These are phyloP conservation scores for Setomelanomma holmii DNA, from an alignment of 2,329 filamentous ascomycete species.

Conservation along the genomic window DNA sequence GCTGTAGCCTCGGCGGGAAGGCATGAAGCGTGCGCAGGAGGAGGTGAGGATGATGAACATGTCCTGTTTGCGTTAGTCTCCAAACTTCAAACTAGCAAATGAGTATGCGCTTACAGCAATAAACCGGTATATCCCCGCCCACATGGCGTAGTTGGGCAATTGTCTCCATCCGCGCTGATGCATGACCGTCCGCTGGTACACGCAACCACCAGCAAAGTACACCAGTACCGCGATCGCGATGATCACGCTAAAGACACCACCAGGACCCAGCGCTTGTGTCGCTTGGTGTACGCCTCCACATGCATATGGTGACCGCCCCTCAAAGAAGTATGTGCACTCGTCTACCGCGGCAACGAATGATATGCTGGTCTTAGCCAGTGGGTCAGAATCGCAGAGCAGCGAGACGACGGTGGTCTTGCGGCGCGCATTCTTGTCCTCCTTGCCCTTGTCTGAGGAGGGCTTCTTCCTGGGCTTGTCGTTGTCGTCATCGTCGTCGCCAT, in stretches of 20 bases:
- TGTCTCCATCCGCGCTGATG: constrained; percentile 96
- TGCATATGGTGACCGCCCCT: constrained; percentile 83
- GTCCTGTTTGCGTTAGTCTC: constrained; percentile 47
- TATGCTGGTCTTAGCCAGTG: constrained; percentile 71
- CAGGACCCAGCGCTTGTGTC: constrained; percentile 68
- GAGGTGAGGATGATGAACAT: constrained; percentile 72
- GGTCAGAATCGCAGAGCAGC: constrained; percentile 89
- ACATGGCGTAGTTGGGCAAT: constrained; percentile 90
- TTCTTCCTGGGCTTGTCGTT: constrained; percentile 46
- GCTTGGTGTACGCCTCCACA: constrained; percentile 73
- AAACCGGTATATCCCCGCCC: constrained; percentile 86
- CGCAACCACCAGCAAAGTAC: constrained; percentile 89
- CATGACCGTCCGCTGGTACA: constrained; percentile 93
- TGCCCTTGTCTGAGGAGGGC: constrained; percentile 56
- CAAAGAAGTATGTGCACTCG: constrained; percentile 95
- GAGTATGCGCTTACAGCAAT: constrained; percentile 68
- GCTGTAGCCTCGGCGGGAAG: constrained; percentile 71
- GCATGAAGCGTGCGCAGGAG: constrained; percentile 72
- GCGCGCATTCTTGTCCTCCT: constrained; percentile 46
- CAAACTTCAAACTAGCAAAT: not conserved
- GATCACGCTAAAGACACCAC: constrained; percentile 87
- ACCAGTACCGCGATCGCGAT: constrained; percentile 78
- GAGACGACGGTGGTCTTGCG: constrained; percentile 88
- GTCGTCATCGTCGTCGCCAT: constrained; percentile 47
- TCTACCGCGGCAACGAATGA: constrained; percentile 90